Conservation (phyloP, 2,329 filamentous ascomycete genomes). For the Zymoseptoria passerinii region DNA sequence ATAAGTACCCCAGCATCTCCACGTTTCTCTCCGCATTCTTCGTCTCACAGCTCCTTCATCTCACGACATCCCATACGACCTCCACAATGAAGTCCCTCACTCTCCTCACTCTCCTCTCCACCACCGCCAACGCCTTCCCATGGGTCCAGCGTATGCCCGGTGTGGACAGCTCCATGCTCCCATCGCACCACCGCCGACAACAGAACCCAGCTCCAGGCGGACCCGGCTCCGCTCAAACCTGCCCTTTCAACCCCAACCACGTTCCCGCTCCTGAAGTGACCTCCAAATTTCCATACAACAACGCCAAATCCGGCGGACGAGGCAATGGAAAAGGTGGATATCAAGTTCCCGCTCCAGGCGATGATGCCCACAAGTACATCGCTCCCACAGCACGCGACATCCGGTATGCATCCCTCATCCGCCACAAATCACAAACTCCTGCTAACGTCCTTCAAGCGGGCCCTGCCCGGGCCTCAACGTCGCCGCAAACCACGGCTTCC, state of each 20-base stretch:
- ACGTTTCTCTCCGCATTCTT: neutral
- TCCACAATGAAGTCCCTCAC: slow-evolving; percentile 22
- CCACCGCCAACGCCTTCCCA: slow-evolving; percentile 31
- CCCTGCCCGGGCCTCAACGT: slow-evolving; percentile 33
- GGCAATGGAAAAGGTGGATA: slow-evolving; percentile 38
- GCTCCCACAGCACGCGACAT: slow-evolving; percentile 34
- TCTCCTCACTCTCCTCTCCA: slow-evolving; percentile 18
- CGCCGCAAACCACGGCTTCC: slow-evolving; percentile 37
- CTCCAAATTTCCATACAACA: slow-evolving; percentile 35
- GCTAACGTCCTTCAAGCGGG: slow-evolving; percentile 4
- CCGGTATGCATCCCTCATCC: slow-evolving; percentile 11
- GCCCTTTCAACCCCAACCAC: slow-evolving; percentile 36
- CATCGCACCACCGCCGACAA: slow-evolving; percentile 21
- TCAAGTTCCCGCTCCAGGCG: slow-evolving; percentile 37
- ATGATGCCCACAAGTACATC: slow-evolving; percentile 32
- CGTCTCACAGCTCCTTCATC: too few relatives aligned
- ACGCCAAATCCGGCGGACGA: slow-evolving; percentile 35
- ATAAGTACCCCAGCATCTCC: neutral
- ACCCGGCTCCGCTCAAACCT: slow-evolving; percentile 25
- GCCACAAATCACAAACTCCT: too few relatives aligned
- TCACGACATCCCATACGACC: too few relatives aligned
- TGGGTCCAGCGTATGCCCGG: slow-evolving; percentile 32
- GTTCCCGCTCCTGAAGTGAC: slow-evolving; percentile 30
- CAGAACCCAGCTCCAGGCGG: slow-evolving; percentile 21
- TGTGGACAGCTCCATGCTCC: slow-evolving; percentile 29